Conservation (phyloP, 2,329 filamentous ascomycete genomes). For the Triangularia verruculosa region DNA sequence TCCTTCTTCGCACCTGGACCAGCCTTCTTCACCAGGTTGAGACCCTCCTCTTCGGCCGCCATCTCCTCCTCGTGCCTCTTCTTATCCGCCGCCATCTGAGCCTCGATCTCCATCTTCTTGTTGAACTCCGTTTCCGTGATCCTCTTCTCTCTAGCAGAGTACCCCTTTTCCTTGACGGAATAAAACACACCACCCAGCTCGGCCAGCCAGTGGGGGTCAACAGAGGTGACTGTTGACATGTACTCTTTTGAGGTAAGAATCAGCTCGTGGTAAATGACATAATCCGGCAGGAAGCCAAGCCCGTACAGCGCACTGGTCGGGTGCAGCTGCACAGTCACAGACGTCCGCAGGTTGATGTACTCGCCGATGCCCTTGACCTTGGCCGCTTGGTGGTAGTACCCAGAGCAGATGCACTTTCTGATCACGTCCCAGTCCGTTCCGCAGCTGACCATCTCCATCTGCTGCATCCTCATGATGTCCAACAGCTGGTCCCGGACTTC, state of each 20-base stretch:
- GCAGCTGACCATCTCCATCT: conserved; percentile 82
- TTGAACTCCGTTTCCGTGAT: conserved; percentile 92
- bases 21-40: conserved; percentile 38
- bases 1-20: conserved; percentile 32
- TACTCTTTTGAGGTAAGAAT: conserved; percentile 97
- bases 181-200: conserved; percentile 97
- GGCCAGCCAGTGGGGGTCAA: conserved; percentile 95
- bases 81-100: conserved; percentile 86
- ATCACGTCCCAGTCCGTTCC: conserved; percentile 97
- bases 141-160: conserved; percentile 79
- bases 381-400: conserved; percentile 97
- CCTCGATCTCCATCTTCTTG: conserved; percentile 86
- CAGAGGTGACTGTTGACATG: conserved; percentile 93
- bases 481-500: conserved; percentile 91
- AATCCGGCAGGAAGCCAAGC: conserved; percentile 88
- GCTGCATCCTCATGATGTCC: conserved; percentile 92
- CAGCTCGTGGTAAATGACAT: conserved; percentile 96
- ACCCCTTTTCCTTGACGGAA: conserved; percentile 95
- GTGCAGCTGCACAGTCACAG: conserved; percentile 89
- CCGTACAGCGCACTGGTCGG: conserved; percentile 93
- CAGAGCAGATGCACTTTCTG: conserved; percentile 92
- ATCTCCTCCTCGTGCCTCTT: conserved; percentile 59
- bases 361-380: conserved; percentile 95
- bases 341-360: conserved; percentile 94
- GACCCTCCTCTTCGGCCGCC: conserved; percentile 48